Percentiles rank a stretch among this genome's conserved stretches.
Conservation (phyloP, 2,329 filamentous ascomycete genomes). For the Endoconidiophora laricicola region DNA sequence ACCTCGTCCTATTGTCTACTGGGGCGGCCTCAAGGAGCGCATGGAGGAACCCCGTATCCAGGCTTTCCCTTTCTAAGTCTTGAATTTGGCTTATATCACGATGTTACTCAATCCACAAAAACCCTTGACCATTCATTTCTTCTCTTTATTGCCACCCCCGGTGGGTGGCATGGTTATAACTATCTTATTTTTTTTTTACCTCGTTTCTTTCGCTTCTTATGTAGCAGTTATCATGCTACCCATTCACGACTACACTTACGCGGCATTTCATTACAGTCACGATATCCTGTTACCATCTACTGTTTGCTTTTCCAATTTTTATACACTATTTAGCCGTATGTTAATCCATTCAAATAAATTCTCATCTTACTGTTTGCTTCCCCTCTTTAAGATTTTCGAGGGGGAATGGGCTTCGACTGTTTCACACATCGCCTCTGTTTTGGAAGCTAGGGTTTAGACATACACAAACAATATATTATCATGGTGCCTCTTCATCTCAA, state of each 20-base stretch:
- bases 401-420: not conserved
- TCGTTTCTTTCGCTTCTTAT: slow-evolving; percentile 1
- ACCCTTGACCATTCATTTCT: slow-evolving; percentile 4
- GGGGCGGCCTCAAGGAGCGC: slow-evolving; percentile 45
- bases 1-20: slow-evolving; percentile 45
- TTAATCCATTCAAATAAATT: not conserved
- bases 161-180: slow-evolving; percentile 7
- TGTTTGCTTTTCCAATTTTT: not conserved
- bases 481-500: too few species aligned
- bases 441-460: too few species aligned
- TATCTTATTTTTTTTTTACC: not conserved
- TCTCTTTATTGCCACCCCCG: slow-evolving; percentile 9
- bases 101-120: not conserved
- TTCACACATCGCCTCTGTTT: too few species aligned
- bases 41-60: slow-evolving; percentile 20
- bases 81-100: not conserved
- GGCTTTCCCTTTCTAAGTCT: slow-evolving; percentile 9
- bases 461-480: too few species aligned
- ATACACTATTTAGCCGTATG: not conserved
- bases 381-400: not conserved
- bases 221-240: slow-evolving; percentile 1
- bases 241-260: slow-evolving; percentile 10
- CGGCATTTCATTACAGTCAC: slow-evolving; percentile 6
- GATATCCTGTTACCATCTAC: slow-evolving; percentile 9
- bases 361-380: not conserved